Base-by-base conservation (phyloP, 2,329 filamentous ascomycete species). In the Epichloe bromicola region DNA sequence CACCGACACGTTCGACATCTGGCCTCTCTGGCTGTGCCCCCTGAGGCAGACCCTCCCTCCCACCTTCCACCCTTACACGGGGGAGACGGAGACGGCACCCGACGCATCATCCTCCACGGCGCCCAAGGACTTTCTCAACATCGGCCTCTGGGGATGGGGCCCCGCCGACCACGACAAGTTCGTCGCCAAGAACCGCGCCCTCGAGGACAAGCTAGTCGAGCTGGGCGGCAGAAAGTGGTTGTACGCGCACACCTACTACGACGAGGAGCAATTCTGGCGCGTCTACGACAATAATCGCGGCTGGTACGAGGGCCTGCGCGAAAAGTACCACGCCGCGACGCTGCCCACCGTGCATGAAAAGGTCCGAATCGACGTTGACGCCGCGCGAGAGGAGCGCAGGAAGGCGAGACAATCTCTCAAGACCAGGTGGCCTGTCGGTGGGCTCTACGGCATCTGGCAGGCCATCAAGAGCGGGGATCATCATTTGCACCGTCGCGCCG, bases 221-320 rank as follows among this genome's bases (percentile, higher is more conserved):
- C 75, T 93, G 1, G 82, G 82, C 45, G 88, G 88, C 2, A 79
- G 85, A 71, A 94, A 94, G 70, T 93, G 87, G 85, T 71, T 94
- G 12, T 94, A 95, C 65, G 87, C 88, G 3, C 85, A 91, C 60
- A 85, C 86, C 0, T 94, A 89, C 69, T 93, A 93, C 65, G 75
- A 77, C n/a, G 77, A 85, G 61, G 69, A 75, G 0, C 79, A 86
- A 61, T 88, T 86, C 66, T 86, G 82, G 82, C 59, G 68, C 36
- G 70, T 81, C 48, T 86, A 86, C 63, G 73, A 72, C 62, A 8
- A 50, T 4, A 73, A 72, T 51, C 66, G 70, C 42, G 59, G 62
- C 19, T 79, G 74, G 74, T 88, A 88, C 63, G 75, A 85, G 34
- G 69, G 61, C 1, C 68, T 88, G 57, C 70, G 85, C 15, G 54